phyloP scores from a whole-genome alignment of 768 basidiomycete genomes.

The Rhizopogon vulgaris region DNA sequence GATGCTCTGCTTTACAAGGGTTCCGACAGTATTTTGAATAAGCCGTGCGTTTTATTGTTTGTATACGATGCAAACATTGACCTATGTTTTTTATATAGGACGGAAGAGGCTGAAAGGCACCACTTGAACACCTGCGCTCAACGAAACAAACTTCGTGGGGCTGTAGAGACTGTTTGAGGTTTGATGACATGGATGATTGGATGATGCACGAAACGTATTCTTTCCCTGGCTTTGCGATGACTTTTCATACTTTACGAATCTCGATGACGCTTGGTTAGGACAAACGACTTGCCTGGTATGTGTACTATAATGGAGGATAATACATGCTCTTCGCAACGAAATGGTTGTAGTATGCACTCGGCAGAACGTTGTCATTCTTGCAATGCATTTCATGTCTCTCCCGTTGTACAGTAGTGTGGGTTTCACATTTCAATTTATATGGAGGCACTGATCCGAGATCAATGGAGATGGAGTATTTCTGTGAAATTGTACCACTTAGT shows the following conservation, averaged over 20 bases:
- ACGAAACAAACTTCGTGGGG: constrained; percentile 1
- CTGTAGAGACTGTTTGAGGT: constrained; percentile 1
- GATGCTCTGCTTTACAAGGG: constrained; percentile 48
- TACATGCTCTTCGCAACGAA: background rate
- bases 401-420: no score
- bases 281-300: background rate
- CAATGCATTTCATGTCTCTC: no score
- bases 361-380: no score
- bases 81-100: background rate
- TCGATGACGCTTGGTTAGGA: no score
- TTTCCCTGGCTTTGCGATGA: background rate
- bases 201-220: background rate
- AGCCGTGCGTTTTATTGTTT: constrained; percentile 27
- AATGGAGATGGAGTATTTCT: no score
- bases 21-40: constrained; percentile 41
- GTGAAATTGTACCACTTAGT: no score
- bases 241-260: background rate
- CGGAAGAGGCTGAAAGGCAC: background rate
- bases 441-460: no score
- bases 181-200: background rate
- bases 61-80: background rate
- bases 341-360: background rate
- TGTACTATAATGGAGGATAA: background rate
- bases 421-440: no score
- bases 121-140: constrained; percentile 3